A percentile compares a stretch with the other conserved stretches of the same genome.
phyloP scores from a whole-genome alignment of 345 rosid species.

The Murraya paniculata region DNA sequence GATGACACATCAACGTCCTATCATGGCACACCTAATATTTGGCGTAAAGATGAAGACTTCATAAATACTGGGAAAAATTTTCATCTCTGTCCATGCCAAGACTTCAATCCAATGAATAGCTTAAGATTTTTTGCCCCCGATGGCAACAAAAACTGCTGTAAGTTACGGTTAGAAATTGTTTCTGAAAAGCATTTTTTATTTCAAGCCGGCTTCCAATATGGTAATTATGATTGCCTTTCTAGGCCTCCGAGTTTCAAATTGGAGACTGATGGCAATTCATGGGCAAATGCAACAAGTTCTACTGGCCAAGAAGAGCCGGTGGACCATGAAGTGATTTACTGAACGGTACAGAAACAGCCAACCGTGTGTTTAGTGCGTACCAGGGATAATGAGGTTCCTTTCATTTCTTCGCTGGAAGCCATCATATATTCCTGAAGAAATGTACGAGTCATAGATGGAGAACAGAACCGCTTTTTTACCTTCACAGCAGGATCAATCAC shows the following conservation, averaged over 20 bases:
- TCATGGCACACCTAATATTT: neutral
- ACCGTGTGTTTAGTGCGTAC: too few species aligned
- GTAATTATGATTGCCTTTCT: too few species aligned
- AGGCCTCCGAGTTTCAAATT: too few species aligned
- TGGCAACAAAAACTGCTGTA: constrained; percentile 10
- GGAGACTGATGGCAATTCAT: too few species aligned
- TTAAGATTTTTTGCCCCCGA: constrained; percentile 2
- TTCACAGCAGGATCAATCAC: constrained; percentile 8
- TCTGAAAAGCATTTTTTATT: neutral
- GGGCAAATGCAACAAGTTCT: too few species aligned
- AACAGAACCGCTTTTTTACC: neutral
- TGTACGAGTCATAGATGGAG: constrained; percentile 5
- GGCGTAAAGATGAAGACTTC: constrained; percentile 13
- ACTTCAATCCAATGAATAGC: constrained; percentile 1
- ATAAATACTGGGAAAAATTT: constrained; percentile 5
- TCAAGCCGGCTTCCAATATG: constrained; percentile 1
- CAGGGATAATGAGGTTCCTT: too few species aligned
- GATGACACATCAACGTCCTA: neutral
- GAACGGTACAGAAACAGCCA: too few species aligned
- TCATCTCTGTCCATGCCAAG: neutral
- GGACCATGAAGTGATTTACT: too few species aligned
- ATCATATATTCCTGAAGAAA: neutral
- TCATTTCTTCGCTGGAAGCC: too few species aligned
- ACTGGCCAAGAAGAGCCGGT: too few species aligned
- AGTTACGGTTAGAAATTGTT: neutral